Base-by-base conservation (phyloP, 768 basidiomycete species). In the Xerocomellus chrysenteron region DNA sequence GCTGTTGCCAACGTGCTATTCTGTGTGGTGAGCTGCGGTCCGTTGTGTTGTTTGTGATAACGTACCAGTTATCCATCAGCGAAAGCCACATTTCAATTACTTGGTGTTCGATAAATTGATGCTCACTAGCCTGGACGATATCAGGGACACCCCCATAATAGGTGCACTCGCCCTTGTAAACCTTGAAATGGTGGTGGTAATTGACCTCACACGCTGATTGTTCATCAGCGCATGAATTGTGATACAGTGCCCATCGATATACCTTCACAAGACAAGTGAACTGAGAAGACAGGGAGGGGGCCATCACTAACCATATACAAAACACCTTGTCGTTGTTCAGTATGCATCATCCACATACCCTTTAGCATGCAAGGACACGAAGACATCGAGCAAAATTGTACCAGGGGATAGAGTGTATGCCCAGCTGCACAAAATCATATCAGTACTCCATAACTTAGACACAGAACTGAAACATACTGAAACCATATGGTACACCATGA, bases 181-280 rank as follows among this genome's bases (percentile, higher is more conserved):
- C 47, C 24, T 50, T 46, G 48, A 28, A 58, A 14, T 55, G 55
- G 40, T 54, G 35, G 26, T 57, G 52, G 3, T 57, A 57, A 13
- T 54, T 57, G 26, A 28, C 21, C 21, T 21, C 21, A 21, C 21
- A 21, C 21, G 21, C 21, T 21, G 21, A 21, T 21, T 21, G 21
- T 21, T 21, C 21, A 21, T 21, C 21, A 21, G 21, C 21, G 21
- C 21, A 21, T 21, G 21, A 21, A 21, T 21, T 21, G 21, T 21
- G 21, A 21, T 21, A 21, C 21, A 21, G 21, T 21, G 21, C 21
- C 21, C 21, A 2, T 21, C 21, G 21, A 21, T 2, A 21, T 21
- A 21, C 21, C 21, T 21, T 21, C 21, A 21, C 21, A 21, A 21
- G 21, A 21, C 21, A 21, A 21, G 21, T 21, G 21, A 21, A 21